phyloP scores from a whole-genome alignment of 176 grass and related monocot genomes.

The Tuctoria greenei region DNA sequence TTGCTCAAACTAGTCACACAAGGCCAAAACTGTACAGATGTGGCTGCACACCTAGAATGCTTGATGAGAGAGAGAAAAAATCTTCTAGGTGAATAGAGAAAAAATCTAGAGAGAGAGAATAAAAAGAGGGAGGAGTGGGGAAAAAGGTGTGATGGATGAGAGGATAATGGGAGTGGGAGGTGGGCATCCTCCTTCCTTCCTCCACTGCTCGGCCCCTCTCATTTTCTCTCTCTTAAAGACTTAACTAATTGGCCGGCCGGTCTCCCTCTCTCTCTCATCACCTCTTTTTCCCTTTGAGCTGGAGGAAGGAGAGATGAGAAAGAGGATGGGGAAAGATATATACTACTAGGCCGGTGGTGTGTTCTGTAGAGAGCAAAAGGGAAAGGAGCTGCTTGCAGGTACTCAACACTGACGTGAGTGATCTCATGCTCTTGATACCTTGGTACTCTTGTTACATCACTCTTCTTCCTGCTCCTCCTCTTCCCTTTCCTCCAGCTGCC shows the following conservation, averaged over 20 bases:
- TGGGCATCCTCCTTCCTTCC: slow-evolving; percentile 75
- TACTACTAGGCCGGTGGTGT: slow-evolving; percentile 42
- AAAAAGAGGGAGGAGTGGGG: slow-evolving; percentile 42
- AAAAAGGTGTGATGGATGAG: slow-evolving; percentile 43
- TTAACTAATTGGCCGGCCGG: slow-evolving; percentile 45
- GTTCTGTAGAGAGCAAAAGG: slow-evolving; percentile 68
- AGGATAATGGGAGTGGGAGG: slow-evolving; percentile 89
- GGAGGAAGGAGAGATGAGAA: slow-evolving; percentile 49
- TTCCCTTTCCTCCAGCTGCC: slow-evolving; percentile 29
- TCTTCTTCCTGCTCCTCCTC: slow-evolving; percentile 23
- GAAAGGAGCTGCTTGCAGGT: slow-evolving; percentile 68
- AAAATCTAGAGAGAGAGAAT: slow-evolving; percentile 41
- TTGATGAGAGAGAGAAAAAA: slow-evolving; percentile 35
- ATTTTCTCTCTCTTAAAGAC: slow-evolving; percentile 47
- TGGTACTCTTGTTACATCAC: slow-evolving; percentile 42
- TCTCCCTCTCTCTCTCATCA: slow-evolving; percentile 35
- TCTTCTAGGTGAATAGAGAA: too few relatives aligned
- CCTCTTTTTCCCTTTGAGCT: slow-evolving; percentile 77
- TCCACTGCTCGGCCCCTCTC: slow-evolving; percentile 42
- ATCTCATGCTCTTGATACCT: slow-evolving; percentile 60
- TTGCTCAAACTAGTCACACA: slow-evolving; percentile 42
- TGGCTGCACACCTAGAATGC: slow-evolving; percentile 36
- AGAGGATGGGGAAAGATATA: slow-evolving; percentile 36
- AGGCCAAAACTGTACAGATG: slow-evolving; percentile 44
- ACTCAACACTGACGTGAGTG: slow-evolving; percentile 70